A percentile compares a stretch with the other conserved stretches of the same genome.
phyloP scores from a whole-genome alignment of 768 basidiomycete species.

The Hygrophoropsis aurantiaca region DNA sequence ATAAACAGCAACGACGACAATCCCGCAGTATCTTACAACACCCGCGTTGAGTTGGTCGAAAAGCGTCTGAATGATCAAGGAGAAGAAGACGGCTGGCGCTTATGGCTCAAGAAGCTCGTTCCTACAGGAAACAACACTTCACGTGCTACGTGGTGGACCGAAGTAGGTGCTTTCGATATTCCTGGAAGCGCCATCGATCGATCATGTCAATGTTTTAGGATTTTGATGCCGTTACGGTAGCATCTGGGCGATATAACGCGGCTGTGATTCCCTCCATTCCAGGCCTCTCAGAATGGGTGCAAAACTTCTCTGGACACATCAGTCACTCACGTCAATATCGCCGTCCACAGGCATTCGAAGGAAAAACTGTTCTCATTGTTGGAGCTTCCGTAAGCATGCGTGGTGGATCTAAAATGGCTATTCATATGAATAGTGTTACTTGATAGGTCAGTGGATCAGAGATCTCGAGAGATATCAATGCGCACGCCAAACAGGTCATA shows the following conservation, averaged over 20 bases:
- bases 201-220: constrained; percentile 21
- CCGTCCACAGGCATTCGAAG: constrained; percentile 32
- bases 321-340: constrained; percentile 44
- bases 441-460: constrained; percentile 35
- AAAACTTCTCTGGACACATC: constrained; percentile 33
- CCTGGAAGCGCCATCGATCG: not conserved
- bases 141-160: constrained; percentile 37
- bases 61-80: constrained; percentile 33
- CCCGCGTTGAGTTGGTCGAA: constrained; percentile 46
- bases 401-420: not conserved
- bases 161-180: constrained; percentile 22
- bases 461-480: constrained; percentile 35
- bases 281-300: constrained; percentile 35
- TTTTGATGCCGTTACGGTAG: constrained; percentile 36
- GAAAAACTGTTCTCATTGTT: constrained; percentile 42
- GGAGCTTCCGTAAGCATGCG: constrained; percentile 37
- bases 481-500: constrained; percentile 32
- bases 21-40: constrained; percentile 41
- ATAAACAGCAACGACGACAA: constrained; percentile 44
- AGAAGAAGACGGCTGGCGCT: constrained; percentile 33
- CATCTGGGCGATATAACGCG: constrained; percentile 35
- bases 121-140: constrained; percentile 14
- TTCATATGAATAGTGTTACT: not conserved
- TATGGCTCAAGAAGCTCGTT: constrained; percentile 33
- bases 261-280: constrained; percentile 32